phyloP scores from a whole-genome alignment of 805 yeast genomes.

The Lipomyces starkeyi region DNA sequence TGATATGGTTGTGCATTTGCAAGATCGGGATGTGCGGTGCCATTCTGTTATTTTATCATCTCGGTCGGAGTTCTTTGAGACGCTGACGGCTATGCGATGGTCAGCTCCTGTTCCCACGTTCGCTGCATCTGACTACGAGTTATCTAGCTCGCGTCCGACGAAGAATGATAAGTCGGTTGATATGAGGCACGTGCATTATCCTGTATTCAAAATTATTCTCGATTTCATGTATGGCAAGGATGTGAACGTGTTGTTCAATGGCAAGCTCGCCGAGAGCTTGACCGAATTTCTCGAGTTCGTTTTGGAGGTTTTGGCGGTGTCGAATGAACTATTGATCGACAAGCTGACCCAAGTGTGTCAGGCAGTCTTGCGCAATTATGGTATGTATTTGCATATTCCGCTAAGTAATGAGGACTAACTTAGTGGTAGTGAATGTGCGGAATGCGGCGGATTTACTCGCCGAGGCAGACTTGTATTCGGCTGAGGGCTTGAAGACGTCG shows the following conservation, averaged over 20 bases:
- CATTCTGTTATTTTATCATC: conserved; percentile 58
- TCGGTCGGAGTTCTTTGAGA: conserved; percentile 68
- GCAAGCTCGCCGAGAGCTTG: conserved; percentile 46
- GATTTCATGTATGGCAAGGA: conserved; percentile 63
- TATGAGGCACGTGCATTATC: conserved; percentile 52
- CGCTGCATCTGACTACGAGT: conserved; percentile 10
- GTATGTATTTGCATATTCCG: conserved; percentile 54
- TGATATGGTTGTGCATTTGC: conserved; percentile 56
- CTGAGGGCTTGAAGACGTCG: conserved; percentile 60
- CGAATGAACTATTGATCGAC: conserved; percentile 67
- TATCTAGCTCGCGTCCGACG: neutral
- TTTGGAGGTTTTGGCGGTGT: conserved; percentile 62
- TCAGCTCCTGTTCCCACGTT: conserved; percentile 21
- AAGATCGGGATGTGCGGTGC: conserved; percentile 52
- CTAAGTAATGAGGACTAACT: neutral
- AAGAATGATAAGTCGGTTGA: conserved; percentile 39
- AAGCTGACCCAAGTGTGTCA: conserved; percentile 69
- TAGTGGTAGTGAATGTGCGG: conserved; percentile 50
- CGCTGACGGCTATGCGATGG: conserved; percentile 47
- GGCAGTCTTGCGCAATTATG: conserved; percentile 51
- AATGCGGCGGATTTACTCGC: conserved; percentile 63
- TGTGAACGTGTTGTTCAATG: conserved; percentile 43
- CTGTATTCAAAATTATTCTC: conserved; percentile 58
- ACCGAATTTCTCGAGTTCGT: conserved; percentile 58
- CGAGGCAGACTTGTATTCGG: conserved; percentile 59